Conservation (phyloP, 352 stramenopile genomes). For the Thraustotheca clavata region DNA sequence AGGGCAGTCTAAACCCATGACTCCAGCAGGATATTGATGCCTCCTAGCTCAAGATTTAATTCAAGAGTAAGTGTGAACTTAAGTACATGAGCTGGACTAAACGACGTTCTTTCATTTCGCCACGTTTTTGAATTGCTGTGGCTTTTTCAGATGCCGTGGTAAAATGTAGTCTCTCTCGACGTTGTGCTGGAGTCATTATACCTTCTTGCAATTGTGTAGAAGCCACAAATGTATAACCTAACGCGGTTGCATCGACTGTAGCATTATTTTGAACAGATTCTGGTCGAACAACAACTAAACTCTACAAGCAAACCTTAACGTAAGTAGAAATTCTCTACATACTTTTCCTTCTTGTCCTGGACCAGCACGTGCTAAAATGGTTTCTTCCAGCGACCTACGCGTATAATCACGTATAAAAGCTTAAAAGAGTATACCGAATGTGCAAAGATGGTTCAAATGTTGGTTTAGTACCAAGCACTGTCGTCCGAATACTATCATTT, state of each 20-base stretch:
- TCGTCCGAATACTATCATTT: constrained; percentile 18
- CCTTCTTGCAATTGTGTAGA: constrained; percentile 61
- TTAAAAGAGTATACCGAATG: background rate
- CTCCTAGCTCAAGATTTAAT: background rate
- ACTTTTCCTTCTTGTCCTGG: background rate
- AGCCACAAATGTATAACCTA: constrained; percentile 1
- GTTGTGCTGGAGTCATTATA: constrained; percentile 58
- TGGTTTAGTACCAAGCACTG: constrained; percentile 14
- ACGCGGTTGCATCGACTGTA: background rate
- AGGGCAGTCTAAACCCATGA: constrained; percentile 12
- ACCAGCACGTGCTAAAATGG: constrained; percentile 11
- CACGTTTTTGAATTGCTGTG: constrained; percentile 38
- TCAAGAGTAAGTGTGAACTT: background rate
- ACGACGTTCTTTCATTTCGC: constrained; percentile 50
- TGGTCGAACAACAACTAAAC: background rate
- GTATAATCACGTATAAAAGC: background rate
- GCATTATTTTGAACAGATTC: constrained; percentile 14
- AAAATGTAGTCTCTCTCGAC: constrained; percentile 56
- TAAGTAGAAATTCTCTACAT: background rate
- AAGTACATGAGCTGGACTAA: constrained; percentile 63
- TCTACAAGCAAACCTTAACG: background rate
- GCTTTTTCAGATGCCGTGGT: constrained; percentile 48
- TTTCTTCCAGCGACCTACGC: constrained; percentile 6
- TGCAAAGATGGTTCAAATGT: constrained; percentile 1
- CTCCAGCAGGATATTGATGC: constrained; percentile 12